These are phyloP conservation scores for Byssochlamys sp. DNA, from an alignment of 2,329 filamentous ascomycete genomes.

Conservation along the genomic window DNA sequence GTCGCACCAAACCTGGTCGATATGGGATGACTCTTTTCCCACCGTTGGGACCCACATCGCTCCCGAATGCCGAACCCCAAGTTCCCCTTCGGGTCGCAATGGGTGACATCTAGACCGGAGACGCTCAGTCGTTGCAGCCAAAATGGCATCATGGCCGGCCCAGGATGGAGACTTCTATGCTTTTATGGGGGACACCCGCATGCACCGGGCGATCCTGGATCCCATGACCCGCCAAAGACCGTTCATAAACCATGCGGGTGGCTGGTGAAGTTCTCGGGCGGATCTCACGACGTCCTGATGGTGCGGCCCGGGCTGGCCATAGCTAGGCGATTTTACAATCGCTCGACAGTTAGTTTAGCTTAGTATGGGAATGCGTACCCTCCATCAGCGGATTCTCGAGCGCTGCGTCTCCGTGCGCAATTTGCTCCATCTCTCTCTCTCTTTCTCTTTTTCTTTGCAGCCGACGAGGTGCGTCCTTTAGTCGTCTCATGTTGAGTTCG, in stretches of 20 bases:
- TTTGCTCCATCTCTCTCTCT: not conserved
- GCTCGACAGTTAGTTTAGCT: not conserved
- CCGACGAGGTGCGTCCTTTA: not conserved
- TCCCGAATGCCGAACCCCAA: not conserved
- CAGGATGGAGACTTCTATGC: not conserved
- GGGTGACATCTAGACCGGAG: not conserved
- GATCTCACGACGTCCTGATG: not conserved
- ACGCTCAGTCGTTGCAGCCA: not conserved
- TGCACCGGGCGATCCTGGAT: not conserved
- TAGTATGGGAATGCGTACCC: not conserved
- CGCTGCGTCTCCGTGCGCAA: not conserved
- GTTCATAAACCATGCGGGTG: not conserved
- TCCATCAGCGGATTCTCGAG: not conserved
- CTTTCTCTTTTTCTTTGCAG: not conserved
- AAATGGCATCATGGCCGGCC: not conserved
- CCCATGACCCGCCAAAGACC: not conserved
- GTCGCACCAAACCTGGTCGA: not conserved
- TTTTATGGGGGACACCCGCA: not conserved
- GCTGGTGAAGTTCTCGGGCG: not conserved
- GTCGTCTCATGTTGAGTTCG: not conserved
- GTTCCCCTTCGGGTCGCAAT: not conserved
- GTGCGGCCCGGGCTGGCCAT: not conserved
- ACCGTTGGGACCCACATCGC: not conserved
- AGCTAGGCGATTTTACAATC: not conserved
- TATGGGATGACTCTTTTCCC: not conserved